phyloP scores from a whole-genome alignment of 129 eudicot species.

The Centrapalus pauciflorus region DNA sequence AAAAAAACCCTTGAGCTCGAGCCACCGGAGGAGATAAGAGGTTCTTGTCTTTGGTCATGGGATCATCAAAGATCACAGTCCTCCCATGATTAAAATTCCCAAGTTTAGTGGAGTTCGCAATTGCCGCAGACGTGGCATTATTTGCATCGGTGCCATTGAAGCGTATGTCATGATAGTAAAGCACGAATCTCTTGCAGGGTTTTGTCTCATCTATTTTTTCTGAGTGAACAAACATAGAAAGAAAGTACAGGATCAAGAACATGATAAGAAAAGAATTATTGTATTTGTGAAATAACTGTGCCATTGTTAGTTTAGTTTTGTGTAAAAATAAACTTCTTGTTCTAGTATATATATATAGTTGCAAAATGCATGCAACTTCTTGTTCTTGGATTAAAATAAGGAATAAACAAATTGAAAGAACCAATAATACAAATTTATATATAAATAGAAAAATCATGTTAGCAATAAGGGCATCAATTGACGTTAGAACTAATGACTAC shows the following conservation, averaged over 20 bases:
- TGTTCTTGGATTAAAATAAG: not conserved
- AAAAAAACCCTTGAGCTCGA: constrained; percentile 65
- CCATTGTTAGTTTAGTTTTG: constrained; percentile 3
- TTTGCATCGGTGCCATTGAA: constrained; percentile 42
- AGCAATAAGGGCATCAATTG: not conserved
- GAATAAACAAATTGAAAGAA: not conserved
- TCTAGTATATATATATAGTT: constrained; percentile 10
- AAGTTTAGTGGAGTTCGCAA: constrained; percentile 20
- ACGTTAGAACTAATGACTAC: no score
- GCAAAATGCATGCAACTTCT: not conserved
- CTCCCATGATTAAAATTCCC: constrained; percentile 38
- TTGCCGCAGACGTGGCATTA: constrained; percentile 49
- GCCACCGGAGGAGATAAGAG: constrained; percentile 45
- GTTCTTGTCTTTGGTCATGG: constrained; percentile 41
- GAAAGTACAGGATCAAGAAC: constrained; percentile 1
- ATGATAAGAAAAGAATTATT: not conserved
- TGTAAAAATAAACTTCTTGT: not conserved
- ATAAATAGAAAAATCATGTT: not conserved
- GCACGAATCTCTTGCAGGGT: constrained; percentile 57
- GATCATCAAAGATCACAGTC: constrained; percentile 59
- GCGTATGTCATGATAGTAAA: constrained; percentile 55
- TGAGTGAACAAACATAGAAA: not conserved
- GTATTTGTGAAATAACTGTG: not conserved
- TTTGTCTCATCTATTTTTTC: not conserved
- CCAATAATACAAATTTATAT: not conserved